Conservation (phyloP, 73 alveolate species). For the Paramecium caudatum region DNA sequence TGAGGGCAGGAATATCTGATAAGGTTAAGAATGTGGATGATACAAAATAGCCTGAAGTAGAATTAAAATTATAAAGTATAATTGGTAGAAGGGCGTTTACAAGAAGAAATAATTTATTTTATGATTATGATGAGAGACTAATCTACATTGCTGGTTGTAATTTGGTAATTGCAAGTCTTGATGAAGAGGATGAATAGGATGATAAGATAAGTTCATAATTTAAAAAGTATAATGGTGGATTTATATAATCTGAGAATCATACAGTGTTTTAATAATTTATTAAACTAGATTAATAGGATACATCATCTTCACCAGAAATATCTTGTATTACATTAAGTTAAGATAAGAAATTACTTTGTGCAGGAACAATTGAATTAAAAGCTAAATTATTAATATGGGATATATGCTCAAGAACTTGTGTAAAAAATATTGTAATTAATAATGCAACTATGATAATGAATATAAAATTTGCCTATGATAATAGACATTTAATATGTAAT, state of each 20-base stretch:
- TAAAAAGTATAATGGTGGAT: slow-evolving; percentile 25
- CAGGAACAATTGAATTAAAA: slow-evolving; percentile 88
- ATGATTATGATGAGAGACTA: slow-evolving; percentile 94
- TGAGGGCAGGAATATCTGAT: slow-evolving; percentile 85
- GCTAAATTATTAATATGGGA: slow-evolving; percentile 93
- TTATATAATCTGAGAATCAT: background rate
- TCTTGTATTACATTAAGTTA: slow-evolving; percentile 84
- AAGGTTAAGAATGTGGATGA: slow-evolving; percentile 84
- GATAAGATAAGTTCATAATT: slow-evolving; percentile 69
- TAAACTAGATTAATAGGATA: slow-evolving; percentile 67
- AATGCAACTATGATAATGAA: slow-evolving; percentile 79
- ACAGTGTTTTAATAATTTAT: slow-evolving; percentile 71
- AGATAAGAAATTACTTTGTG: slow-evolving; percentile 86
- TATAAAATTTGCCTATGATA: slow-evolving; percentile 87
- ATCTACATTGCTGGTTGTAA: slow-evolving; percentile 90
- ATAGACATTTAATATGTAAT: slow-evolving; percentile 81
- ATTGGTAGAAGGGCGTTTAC: slow-evolving; percentile 97
- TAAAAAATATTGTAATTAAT: slow-evolving; percentile 80
- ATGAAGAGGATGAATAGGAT: slow-evolving; percentile 79
- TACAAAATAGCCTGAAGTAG: slow-evolving; percentile 66
- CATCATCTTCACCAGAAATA: slow-evolving; percentile 82
- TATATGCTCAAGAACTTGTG: slow-evolving; percentile 84
- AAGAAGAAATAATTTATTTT: slow-evolving; percentile 93
- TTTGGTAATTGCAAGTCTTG: slow-evolving; percentile 78
- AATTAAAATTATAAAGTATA: slow-evolving; percentile 68